Base-by-base conservation (phyloP, 2,329 filamentous ascomycete species). In the Pseudovirgaria hyperparasitica region DNA sequence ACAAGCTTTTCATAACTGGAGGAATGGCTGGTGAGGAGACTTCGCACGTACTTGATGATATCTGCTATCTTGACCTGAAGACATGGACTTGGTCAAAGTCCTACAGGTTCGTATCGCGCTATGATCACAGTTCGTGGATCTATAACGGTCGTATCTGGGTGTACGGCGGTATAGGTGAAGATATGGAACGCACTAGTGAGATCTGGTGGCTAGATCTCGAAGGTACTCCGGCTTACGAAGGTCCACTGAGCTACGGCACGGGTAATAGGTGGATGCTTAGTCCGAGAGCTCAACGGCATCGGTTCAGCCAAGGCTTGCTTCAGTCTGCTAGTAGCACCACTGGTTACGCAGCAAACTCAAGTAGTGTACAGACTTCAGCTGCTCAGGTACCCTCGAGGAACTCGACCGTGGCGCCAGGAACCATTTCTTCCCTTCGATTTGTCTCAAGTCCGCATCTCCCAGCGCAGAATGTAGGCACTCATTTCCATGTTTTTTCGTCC, bases 181-280 rank as follows among this genome's bases (percentile, higher is more conserved):
- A 94, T 40, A 93, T 96, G 84, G 86, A 96, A 58, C 87, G 92
- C 44, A 84, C 81, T 35, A 87, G 84, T 33, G 90, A 98, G 52
- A 70, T 98, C 22, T 94, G 85, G 81, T 98, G 90, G 86, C 64
- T 98, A 22, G 90, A 98, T 55, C 68, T 98, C 26, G 87, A 92
- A 50, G 85, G 84, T 18, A 85, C 72, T 33, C 85, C 86, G 2
- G 82, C 85, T 24, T 86, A 93, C 40, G 76, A 85, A 42, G 73
- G 75, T 19, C 62, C 71, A 16, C 75, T 79, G 28, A 52, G 71
- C 58, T 65, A 64, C 51, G 65, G 65, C 39, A 62, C 57, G 33
- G 55, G 60, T 31, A 63, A 67, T 39, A 50, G 50, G 15, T 45
- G 48, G 26, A 27, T 47, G 11, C 33, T 42, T 3, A 55, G 38